These are phyloP conservation scores for Nitzschia sp. DNA, from an alignment of 108 stramenopile genomes.

Conservation along the genomic window DNA sequence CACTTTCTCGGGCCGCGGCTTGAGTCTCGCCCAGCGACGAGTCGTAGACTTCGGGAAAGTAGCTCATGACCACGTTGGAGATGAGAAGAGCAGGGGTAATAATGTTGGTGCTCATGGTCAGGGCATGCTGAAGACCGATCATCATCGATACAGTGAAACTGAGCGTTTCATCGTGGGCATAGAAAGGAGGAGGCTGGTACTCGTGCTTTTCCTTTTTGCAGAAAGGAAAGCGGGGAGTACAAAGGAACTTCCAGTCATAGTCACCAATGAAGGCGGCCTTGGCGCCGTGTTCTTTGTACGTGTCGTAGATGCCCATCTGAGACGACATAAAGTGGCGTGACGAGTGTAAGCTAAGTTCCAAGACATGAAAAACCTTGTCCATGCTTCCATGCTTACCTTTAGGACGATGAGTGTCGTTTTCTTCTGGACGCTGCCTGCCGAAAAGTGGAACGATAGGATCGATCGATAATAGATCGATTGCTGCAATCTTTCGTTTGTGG, in stretches of 20 bases:
- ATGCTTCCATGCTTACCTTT: too few species aligned
- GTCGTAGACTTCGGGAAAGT: slow-evolving; percentile 32
- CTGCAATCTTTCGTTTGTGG: too few species aligned
- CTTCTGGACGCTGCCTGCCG: too few species aligned
- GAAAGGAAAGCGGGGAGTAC: slow-evolving; percentile 30
- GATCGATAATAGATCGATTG: too few species aligned
- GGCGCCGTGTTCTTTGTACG: background rate
- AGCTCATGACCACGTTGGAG: slow-evolving; percentile 37
- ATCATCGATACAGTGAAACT: slow-evolving; percentile 17
- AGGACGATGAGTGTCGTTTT: too few species aligned
- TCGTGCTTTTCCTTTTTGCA: slow-evolving; percentile 29
- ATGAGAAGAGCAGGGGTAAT: slow-evolving; percentile 45
- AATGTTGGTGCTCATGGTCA: slow-evolving; percentile 47
- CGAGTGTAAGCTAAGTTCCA: too few species aligned
- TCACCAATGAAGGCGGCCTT: slow-evolving; percentile 18
- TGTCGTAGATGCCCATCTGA: background rate
- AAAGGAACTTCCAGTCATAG: slow-evolving; percentile 32
- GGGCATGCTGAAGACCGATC: slow-evolving; percentile 38
- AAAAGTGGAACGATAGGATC: too few species aligned
- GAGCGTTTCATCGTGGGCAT: slow-evolving; percentile 26
- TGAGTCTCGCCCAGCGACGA: slow-evolving; percentile 20
- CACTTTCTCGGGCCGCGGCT: slow-evolving; percentile 14
- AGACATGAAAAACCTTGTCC: too few species aligned
- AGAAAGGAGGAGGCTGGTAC: slow-evolving; percentile 23
- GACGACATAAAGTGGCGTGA: too few species aligned